phyloP scores from a whole-genome alignment of 2,329 filamentous ascomycete genomes.

The Penicillium expansum region DNA sequence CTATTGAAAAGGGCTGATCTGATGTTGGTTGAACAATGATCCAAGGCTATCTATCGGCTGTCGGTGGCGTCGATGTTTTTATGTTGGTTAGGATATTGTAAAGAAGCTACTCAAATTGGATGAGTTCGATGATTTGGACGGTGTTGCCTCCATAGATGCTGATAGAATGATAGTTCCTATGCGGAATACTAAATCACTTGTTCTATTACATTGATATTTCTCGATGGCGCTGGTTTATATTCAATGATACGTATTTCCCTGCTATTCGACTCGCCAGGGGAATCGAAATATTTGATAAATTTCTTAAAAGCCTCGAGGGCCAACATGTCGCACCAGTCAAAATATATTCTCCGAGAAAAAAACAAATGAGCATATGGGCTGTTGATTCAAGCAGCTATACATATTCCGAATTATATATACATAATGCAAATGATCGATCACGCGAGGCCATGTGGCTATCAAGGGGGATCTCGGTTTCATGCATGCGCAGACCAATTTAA shows the following conservation, averaged over 20 bases:
- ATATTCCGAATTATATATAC: no score
- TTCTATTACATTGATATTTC: neutral
- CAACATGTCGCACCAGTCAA: neutral
- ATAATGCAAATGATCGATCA: constrained; percentile 5
- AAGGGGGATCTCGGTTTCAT: neutral
- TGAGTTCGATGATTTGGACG: neutral
- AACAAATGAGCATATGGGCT: neutral
- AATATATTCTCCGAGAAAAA: neutral
- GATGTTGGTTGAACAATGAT: no score
- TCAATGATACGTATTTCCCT: neutral
- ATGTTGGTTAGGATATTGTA: neutral
- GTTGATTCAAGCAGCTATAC: no score
- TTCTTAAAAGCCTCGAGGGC: neutral
- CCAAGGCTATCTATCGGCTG: no score
- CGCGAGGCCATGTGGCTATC: constrained; percentile 9
- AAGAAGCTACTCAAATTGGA: neutral
- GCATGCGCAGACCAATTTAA: constrained; percentile 4
- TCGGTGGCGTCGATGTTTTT: no score
- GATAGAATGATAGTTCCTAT: neutral
- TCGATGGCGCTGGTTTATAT: neutral
- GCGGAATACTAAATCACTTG: no score
- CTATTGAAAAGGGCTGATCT: no score
- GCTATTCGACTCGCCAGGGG: neutral
- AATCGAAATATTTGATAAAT: neutral
- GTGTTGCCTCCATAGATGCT: neutral